These are phyloP conservation scores for Plenodomus lindquistii DNA, from an alignment of 2,329 filamentous ascomycete genomes.

Conservation along the genomic window DNA sequence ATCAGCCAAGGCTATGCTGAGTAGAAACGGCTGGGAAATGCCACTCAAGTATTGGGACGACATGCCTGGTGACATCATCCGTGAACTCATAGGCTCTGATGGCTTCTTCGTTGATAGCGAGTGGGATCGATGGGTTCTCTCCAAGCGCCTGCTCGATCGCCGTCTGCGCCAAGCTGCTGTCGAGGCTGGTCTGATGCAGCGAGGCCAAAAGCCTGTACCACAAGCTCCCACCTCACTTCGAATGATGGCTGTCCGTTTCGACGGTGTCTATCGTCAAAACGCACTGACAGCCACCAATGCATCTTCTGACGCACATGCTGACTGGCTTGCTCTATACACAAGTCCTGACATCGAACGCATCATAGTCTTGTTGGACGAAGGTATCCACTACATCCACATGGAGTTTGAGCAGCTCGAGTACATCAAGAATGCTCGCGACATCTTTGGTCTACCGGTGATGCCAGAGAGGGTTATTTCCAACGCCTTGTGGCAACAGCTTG, in stretches of 20 bases:
- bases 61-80: constrained; percentile 60
- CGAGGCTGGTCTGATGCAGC: constrained; percentile 53
- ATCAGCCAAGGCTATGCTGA: constrained; percentile 62
- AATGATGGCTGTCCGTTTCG: constrained; percentile 58
- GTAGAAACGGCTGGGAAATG: constrained; percentile 62
- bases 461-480: constrained; percentile 60
- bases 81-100: constrained; percentile 63
- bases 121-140: constrained; percentile 61
- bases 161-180: constrained; percentile 53
- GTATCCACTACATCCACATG: constrained; percentile 63
- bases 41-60: constrained; percentile 59
- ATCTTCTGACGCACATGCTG: constrained; percentile 51
- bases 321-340: constrained; percentile 58
- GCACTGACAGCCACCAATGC: constrained; percentile 39
- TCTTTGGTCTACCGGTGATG: constrained; percentile 59
- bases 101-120: constrained; percentile 63
- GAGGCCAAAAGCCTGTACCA: constrained; percentile 47
- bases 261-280: constrained; percentile 56
- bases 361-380: constrained; percentile 60
- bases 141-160: constrained; percentile 58
- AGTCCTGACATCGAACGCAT: constrained; percentile 59
- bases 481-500: constrained; percentile 62
- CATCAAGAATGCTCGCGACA: constrained; percentile 56
- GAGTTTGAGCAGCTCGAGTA: constrained; percentile 62
- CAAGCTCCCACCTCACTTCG: constrained; percentile 54